Evolutionary conservation across 2,329 filamentous ascomycete genomes (phyloP).

Genomic region (Fusarium siculi): DNA sequence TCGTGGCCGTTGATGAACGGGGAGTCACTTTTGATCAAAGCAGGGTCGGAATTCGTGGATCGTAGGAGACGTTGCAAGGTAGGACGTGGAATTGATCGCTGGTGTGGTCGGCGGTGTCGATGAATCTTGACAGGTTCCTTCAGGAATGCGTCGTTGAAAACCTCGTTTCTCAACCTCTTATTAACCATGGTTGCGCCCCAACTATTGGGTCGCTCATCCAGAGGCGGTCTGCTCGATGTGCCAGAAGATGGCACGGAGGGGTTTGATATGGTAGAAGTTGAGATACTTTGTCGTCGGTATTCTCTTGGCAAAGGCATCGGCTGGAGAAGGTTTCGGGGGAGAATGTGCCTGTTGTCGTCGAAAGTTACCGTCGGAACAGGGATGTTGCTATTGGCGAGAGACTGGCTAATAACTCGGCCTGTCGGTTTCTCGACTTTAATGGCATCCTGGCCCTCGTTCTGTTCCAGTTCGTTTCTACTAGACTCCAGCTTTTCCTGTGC

Average conservation of each 20-base stretch:
- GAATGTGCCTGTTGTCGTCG: slow-evolving; percentile 92
- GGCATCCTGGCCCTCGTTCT: slow-evolving; percentile 19
- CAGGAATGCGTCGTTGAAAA: slow-evolving; percentile 90
- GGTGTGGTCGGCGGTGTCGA: slow-evolving; percentile 76
- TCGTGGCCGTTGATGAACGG: slow-evolving; percentile 18
- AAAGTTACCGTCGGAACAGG: slow-evolving; percentile 91
- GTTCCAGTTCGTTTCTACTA: slow-evolving; percentile 32
- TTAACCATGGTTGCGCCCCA: slow-evolving; percentile 97
- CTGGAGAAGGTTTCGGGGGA: slow-evolving; percentile 84
- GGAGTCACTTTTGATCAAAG: slow-evolving; percentile 42
- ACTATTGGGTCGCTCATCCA: slow-evolving; percentile 70
- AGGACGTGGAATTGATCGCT: slow-evolving; percentile 70
- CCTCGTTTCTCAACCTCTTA: slow-evolving; percentile 85
- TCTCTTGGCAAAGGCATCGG: slow-evolving; percentile 57
- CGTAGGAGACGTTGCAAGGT: slow-evolving; percentile 58
- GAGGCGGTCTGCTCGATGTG: slow-evolving; percentile 46
- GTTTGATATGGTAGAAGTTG: slow-evolving; percentile 42
- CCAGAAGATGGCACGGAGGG: slow-evolving; percentile 6
- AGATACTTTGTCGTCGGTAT: slow-evolving; percentile 49
- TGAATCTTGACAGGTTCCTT: slow-evolving; percentile 85
- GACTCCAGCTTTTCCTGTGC: slow-evolving; percentile 45
- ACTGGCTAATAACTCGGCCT: slow-evolving; percentile 73
- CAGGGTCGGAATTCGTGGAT: slow-evolving; percentile 58
- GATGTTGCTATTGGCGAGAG: slow-evolving; percentile 71
- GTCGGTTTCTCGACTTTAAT: slow-evolving; percentile 28